Evolutionary conservation across 306 rosid genomes (phyloP).

Genomic region (Morella rubra): DNA sequence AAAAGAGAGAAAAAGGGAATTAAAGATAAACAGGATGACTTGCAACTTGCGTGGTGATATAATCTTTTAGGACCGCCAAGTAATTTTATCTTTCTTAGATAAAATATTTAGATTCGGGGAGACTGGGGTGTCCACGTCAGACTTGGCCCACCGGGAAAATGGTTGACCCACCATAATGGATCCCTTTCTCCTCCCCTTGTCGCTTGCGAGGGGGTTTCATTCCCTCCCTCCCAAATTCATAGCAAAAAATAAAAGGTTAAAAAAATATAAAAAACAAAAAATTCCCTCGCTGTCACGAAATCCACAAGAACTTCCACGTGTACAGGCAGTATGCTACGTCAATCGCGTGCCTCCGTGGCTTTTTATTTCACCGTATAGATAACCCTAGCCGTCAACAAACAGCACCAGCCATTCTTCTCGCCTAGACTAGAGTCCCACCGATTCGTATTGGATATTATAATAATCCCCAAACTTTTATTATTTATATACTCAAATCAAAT

Average conservation of each 20-base stretch:
- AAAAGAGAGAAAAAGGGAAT: background rate
- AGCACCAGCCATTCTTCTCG: conserved; percentile 8
- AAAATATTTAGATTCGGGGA: conserved; percentile 1
- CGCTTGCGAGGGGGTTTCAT: conserved; percentile 38
- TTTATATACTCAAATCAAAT: too few species aligned
- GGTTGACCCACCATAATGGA: conserved; percentile 37
- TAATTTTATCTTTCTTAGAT: conserved; percentile 22
- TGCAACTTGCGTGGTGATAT: background rate
- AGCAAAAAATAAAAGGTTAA: background rate
- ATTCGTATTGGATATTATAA: too few species aligned
- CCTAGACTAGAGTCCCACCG: background rate
- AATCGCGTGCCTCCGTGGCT: conserved; percentile 6
- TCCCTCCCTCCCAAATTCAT: conserved; percentile 39
- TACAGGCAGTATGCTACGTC: background rate
- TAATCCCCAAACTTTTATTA: too few species aligned
- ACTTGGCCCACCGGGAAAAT: conserved; percentile 24
- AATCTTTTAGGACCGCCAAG: conserved; percentile 26
- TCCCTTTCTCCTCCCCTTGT: conserved; percentile 38
- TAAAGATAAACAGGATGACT: background rate
- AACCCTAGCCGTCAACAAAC: conserved; percentile 42
- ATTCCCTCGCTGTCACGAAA: background rate
- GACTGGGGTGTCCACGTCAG: conserved; percentile 54
- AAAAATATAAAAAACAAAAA: background rate
- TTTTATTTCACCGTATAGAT: conserved; percentile 18
- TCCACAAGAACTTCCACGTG: background rate